Base-by-base conservation (phyloP, 495 filamentous ascomycete species). In the Friedmanniomyces endolithicus region DNA sequence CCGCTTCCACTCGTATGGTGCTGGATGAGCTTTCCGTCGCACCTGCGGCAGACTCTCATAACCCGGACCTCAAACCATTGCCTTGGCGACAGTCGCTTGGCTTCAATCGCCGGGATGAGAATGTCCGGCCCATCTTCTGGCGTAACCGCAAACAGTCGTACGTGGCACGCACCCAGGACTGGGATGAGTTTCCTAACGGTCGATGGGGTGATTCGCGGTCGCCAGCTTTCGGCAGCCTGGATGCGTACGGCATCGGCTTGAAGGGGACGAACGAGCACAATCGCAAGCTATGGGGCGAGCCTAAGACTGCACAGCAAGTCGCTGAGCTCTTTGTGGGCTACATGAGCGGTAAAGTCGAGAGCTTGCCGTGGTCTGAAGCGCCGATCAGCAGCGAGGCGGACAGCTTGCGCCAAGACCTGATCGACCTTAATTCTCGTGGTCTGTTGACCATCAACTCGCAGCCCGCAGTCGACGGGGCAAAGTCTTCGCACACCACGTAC, bases 81-180 rank as follows among this genome's bases (percentile, higher is more conserved):
- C 94, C 94, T 22, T 99, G 94, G 90, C 83, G 94, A 65, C 88
- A 90, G 59, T 95, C 89, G 33, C 83, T 96, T 40, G 90, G 81
- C 47, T 76, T 94, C 49, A 88, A 87, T 31, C 84, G 94, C 23
- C 78, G 90, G 56, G 83, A 82, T 25, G 94, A 99, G 72, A 94
- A 97, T 66, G 94, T 99, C 43, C 89, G 94, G 43, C 94, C 94
- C 6, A 94, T 99, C 63, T 99, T 97, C 78, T 99, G 94, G 94
- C 83, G 90, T 56, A 95, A 97, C 72, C 83, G 94, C 23, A 90
- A 96, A 65, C 86, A 88, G 52, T 94, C 89, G 1, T 99, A 99
- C 63, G 82, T 99, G 27, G 82, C 83, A 34, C 87, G 94, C 49
- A 99, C 94, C 4, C 88, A 96, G 65, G 90, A 95, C 60, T 99